phyloP scores from a whole-genome alignment of 2,329 filamentous ascomycete genomes.

The Pseudocercospora musae region DNA sequence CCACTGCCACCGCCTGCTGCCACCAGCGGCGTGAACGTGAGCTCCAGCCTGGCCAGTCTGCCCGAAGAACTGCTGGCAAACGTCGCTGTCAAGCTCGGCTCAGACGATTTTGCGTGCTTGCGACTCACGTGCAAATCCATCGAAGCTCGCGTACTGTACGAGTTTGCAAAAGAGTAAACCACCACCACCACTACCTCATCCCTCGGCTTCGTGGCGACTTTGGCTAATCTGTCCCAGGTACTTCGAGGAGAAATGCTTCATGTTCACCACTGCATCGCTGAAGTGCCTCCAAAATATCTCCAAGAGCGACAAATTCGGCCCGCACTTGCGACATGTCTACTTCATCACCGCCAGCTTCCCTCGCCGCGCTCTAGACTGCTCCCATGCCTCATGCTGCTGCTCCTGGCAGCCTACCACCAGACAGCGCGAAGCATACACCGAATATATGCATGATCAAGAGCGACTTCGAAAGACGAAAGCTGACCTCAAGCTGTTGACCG shows the following conservation, averaged over 20 bases:
- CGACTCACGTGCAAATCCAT: constrained; percentile 28
- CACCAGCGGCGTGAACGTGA: neutral
- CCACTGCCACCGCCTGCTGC: too few species aligned
- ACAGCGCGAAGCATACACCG: constrained; percentile 27
- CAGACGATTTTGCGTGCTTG: constrained; percentile 28
- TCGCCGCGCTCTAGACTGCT: constrained; percentile 19
- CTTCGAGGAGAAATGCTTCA: constrained; percentile 11
- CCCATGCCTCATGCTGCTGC: constrained; percentile 11
- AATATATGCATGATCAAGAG: constrained; percentile 28
- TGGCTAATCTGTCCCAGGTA: neutral
- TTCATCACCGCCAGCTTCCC: constrained; percentile 25
- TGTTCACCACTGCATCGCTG: constrained; percentile 25
- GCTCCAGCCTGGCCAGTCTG: constrained; percentile 20
- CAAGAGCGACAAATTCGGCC: constrained; percentile 21
- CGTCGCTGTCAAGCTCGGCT: constrained; percentile 26
- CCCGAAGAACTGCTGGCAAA: constrained; percentile 32
- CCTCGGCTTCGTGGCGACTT: neutral
- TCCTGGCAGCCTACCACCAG: constrained; percentile 22
- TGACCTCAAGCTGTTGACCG: constrained; percentile 22
- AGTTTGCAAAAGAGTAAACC: constrained; percentile 32
- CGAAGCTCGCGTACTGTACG: constrained; percentile 27
- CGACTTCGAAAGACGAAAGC: constrained; percentile 18
- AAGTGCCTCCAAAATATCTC: constrained; percentile 27
- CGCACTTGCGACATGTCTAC: constrained; percentile 26
- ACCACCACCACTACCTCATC: neutral